These are phyloP conservation scores for Rosa hybrid DNA, from an alignment of 331 rosid genomes.

Conservation along the genomic window DNA sequence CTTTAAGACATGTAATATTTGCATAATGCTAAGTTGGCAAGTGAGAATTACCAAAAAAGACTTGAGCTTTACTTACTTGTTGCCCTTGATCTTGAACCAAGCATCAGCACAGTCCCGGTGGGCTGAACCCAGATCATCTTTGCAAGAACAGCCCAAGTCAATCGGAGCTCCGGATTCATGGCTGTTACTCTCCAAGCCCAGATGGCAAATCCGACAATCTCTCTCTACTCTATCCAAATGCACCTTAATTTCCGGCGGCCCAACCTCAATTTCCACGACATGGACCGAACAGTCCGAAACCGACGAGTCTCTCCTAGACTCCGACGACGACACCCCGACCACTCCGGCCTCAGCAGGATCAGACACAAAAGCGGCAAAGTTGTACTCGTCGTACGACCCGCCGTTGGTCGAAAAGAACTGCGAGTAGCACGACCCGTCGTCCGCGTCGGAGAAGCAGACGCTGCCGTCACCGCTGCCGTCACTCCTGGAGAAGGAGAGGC, in stretches of 20 bases:
- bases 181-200: constrained; percentile 91
- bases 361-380: constrained; percentile 63
- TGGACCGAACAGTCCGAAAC: constrained; percentile 67
- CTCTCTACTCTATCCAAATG: constrained; percentile 75
- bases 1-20: not conserved
- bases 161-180: constrained; percentile 82
- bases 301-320: constrained; percentile 66
- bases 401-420: constrained; percentile 86
- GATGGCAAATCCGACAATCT: constrained; percentile 91
- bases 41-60: not conserved
- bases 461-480: constrained; percentile 59
- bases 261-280: constrained; percentile 57
- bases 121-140: constrained; percentile 84
- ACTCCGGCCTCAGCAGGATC: constrained; percentile 53
- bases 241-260: constrained; percentile 72
- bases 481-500: constrained; percentile 48
- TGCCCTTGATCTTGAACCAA: constrained; percentile 92
- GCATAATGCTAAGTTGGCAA: not conserved
- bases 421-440: constrained; percentile 80
- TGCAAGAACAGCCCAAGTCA: constrained; percentile 93
- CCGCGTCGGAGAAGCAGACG: constrained; percentile 74
- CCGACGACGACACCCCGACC: constrained; percentile 26
- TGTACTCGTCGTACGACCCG: constrained; percentile 81
- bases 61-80: constrained; percentile 54
- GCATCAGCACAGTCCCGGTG: constrained; percentile 89